phyloP scores from a whole-genome alignment of 345 rosid genomes.

The Brassica nigra region DNA sequence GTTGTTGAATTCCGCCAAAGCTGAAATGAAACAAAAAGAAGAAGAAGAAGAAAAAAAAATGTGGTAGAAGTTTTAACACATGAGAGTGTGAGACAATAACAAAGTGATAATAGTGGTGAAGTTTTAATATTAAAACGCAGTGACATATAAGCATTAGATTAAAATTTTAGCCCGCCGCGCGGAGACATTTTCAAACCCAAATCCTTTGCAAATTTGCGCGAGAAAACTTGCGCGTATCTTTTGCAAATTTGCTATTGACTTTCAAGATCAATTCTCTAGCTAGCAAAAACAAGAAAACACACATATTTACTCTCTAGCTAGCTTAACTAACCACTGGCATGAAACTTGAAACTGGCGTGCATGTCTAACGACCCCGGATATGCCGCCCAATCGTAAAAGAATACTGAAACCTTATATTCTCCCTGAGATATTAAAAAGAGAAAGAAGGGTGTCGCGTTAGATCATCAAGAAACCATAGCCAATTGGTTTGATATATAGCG shows the following conservation, averaged over 20 bases:
- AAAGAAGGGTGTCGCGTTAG: background rate
- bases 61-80: background rate
- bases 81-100: background rate
- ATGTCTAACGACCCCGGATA: too few species aligned
- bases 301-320: background rate
- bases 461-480: background rate
- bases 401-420: too few species aligned
- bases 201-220: background rate
- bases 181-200: background rate
- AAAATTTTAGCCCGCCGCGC: background rate
- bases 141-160: too few species aligned
- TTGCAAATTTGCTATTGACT: background rate
- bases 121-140: too few species aligned
- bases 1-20: background rate
- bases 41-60: background rate
- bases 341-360: background rate
- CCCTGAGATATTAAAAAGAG: too few species aligned
- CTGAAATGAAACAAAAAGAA: background rate
- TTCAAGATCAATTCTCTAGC: background rate
- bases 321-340: background rate
- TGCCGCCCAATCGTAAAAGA: too few species aligned
- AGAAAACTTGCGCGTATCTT: background rate
- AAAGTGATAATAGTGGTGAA: too few species aligned
- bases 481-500: background rate
- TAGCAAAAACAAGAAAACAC: background rate